Percentiles rank a stretch among this genome's conserved stretches.
Evolutionary conservation across 2,329 filamentous ascomycete species (phyloP).

Genomic region (Pseudodiploospora longispora): DNA sequence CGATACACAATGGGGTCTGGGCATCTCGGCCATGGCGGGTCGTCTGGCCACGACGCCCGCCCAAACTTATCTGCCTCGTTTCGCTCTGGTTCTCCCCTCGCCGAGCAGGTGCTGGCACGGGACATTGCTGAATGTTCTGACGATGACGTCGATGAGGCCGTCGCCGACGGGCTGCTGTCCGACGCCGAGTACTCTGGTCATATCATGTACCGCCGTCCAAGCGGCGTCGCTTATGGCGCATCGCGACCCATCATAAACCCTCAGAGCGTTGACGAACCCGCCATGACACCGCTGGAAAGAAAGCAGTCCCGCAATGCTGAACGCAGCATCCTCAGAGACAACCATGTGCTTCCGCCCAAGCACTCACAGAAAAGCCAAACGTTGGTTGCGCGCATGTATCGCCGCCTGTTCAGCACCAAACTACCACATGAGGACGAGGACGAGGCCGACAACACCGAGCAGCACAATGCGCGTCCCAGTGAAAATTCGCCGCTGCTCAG

Average conservation of each 20-base stretch:
- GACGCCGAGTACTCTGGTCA: constrained; percentile 34
- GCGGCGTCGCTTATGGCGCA: constrained; percentile 65
- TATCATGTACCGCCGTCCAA: constrained; percentile 65
- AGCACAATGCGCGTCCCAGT: constrained; percentile 23
- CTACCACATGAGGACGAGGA: constrained; percentile 25
- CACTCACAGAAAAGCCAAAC: constrained; percentile 30
- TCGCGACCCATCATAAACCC: constrained; percentile 62
- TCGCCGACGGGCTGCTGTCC: constrained; percentile 17
- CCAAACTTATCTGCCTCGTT: constrained; percentile 39
- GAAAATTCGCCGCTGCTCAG: constrained; percentile 36
- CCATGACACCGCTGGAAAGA: constrained; percentile 46
- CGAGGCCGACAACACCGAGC: constrained; percentile 29
- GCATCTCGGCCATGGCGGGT: constrained; percentile 1
- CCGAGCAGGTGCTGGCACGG: constrained; percentile 55
- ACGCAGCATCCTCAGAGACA: constrained; percentile 54
- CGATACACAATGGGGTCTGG: constrained; percentile 2
- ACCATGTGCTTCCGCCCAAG: constrained; percentile 57
- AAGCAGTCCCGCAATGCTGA: constrained; percentile 51
- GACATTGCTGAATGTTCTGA: constrained; percentile 60
- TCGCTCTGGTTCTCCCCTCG: constrained; percentile 54
- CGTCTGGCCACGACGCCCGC: constrained; percentile 9
- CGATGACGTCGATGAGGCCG: constrained; percentile 35
- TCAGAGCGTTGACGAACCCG: constrained; percentile 35
- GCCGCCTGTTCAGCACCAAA: constrained; percentile 49
- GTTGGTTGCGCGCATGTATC: constrained; percentile 35